Percentiles rank a stretch among this genome's conserved stretches.
Evolutionary conservation across 306 rosid species (phyloP).

Genomic region (Vicia villosa): DNA sequence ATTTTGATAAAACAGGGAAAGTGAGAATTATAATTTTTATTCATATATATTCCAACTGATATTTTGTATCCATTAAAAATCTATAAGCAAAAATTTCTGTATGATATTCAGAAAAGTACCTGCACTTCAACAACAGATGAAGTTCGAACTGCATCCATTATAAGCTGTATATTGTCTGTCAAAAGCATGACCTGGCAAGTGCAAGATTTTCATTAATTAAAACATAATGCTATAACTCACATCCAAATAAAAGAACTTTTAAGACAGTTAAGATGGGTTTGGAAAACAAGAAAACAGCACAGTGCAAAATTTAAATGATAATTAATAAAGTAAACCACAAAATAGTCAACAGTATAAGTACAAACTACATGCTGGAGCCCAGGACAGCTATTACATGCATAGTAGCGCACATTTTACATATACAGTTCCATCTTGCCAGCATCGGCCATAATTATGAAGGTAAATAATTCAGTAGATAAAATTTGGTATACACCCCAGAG

Average conservation of each 20-base stretch:
- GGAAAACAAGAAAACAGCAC: neutral
- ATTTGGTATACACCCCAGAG: slow-evolving; percentile 1
- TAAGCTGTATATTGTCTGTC: slow-evolving; percentile 71
- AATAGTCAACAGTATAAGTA: slow-evolving; percentile 18
- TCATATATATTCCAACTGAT: slow-evolving; percentile 1
- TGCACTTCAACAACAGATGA: slow-evolving; percentile 68
- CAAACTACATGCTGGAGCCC: neutral
- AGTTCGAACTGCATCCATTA: slow-evolving; percentile 63
- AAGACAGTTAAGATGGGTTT: neutral
- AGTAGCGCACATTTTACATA: slow-evolving; percentile 5
- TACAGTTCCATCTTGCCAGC: slow-evolving; percentile 19
- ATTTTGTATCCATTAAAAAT: neutral
- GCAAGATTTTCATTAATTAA: slow-evolving; percentile 11
- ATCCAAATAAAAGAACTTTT: neutral
- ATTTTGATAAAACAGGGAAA: neutral
- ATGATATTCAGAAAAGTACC: slow-evolving; percentile 48
- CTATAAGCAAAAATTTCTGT: slow-evolving; percentile 1
- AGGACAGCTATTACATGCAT: slow-evolving; percentile 6
- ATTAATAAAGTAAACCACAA: neutral
- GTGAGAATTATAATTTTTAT: slow-evolving; percentile 7
- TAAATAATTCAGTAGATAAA: slow-evolving; percentile 5
- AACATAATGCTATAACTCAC: slow-evolving; percentile 22
- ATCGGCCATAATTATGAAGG: slow-evolving; percentile 10
- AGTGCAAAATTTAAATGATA: neutral
- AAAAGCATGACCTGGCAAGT: slow-evolving; percentile 61